phyloP scores from a whole-genome alignment of 345 rosid species.

The Syzygium aqueum region DNA sequence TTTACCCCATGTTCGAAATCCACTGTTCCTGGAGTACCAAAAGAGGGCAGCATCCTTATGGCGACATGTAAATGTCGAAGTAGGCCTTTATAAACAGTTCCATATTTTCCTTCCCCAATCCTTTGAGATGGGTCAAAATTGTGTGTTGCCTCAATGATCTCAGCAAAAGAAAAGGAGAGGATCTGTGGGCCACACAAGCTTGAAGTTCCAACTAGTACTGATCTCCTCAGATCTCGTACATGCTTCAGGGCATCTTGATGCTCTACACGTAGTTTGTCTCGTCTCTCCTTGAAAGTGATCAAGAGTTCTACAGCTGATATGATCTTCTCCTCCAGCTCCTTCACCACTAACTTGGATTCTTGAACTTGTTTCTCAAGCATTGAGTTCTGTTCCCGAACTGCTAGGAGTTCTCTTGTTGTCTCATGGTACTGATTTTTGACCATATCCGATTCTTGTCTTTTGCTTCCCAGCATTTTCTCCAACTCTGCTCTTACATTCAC shows the following conservation, averaged over 20 bases:
- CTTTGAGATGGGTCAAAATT: constrained; percentile 67
- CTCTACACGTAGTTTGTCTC: constrained; percentile 62
- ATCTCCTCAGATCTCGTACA: constrained; percentile 28
- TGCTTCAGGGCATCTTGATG: constrained; percentile 38
- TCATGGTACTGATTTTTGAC: constrained; percentile 32
- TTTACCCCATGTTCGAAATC: constrained; percentile 65
- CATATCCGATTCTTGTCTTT: constrained; percentile 38
- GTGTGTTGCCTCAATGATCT: constrained; percentile 69
- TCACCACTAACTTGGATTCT: constrained; percentile 27
- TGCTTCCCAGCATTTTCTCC: constrained; percentile 44
- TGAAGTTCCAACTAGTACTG: constrained; percentile 20
- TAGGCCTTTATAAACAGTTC: constrained; percentile 67
- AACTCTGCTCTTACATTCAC: constrained; percentile 47
- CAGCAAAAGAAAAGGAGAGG: constrained; percentile 71
- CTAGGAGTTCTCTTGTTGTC: constrained; percentile 35
- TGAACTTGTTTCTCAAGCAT: constrained; percentile 37
- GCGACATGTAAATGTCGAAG: constrained; percentile 66
- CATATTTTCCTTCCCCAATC: constrained; percentile 79
- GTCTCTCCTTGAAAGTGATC: constrained; percentile 51
- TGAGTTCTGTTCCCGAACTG: constrained; percentile 40
- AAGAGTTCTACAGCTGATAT: constrained; percentile 73
- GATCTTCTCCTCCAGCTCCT: constrained; percentile 75
- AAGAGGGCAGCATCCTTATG: constrained; percentile 82
- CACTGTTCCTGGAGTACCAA: constrained; percentile 45
- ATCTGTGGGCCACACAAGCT: constrained; percentile 41